Evolutionary conservation across 306 rosid species (phyloP).

Genomic region (Glycine tomentella): DNA sequence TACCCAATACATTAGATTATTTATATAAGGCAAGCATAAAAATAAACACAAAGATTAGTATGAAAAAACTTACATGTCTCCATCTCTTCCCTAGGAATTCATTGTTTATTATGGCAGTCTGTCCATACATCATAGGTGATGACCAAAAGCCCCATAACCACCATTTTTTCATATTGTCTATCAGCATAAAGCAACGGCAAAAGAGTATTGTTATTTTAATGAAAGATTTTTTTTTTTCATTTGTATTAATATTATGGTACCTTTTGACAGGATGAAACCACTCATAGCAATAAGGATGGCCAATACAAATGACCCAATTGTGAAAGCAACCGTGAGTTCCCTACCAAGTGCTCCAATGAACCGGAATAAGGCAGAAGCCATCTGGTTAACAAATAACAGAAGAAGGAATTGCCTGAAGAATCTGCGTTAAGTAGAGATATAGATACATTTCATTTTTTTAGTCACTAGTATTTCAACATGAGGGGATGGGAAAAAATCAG

Average conservation of each 20-base stretch:
- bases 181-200: not conserved
- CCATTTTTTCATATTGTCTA: constrained; percentile 49
- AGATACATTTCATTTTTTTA: not conserved
- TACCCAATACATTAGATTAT: constrained; percentile 22
- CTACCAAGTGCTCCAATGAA: constrained; percentile 61
- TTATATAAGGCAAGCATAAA: not conserved
- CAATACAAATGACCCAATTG: constrained; percentile 51
- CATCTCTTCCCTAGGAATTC: constrained; percentile 53
- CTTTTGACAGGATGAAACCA: constrained; percentile 64
- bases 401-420: constrained; percentile 59
- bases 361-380: constrained; percentile 59
- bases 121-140: constrained; percentile 57
- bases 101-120: constrained; percentile 51
- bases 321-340: constrained; percentile 51
- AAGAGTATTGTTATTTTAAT: not conserved
- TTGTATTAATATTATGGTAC: constrained; percentile 39
- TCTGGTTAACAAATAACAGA: constrained; percentile 54
- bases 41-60: constrained; percentile 3
- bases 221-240: not conserved
- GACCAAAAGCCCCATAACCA: constrained; percentile 59
- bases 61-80: constrained; percentile 46
- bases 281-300: constrained; percentile 52
- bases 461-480: not conserved
- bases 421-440: constrained; percentile 44
- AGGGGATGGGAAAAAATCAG: not conserved